Evolutionary conservation across 2,329 filamentous ascomycete genomes (phyloP), one percentile per base, ranked within the genome.

Genomic region (Graphilbum sp.): DNA sequence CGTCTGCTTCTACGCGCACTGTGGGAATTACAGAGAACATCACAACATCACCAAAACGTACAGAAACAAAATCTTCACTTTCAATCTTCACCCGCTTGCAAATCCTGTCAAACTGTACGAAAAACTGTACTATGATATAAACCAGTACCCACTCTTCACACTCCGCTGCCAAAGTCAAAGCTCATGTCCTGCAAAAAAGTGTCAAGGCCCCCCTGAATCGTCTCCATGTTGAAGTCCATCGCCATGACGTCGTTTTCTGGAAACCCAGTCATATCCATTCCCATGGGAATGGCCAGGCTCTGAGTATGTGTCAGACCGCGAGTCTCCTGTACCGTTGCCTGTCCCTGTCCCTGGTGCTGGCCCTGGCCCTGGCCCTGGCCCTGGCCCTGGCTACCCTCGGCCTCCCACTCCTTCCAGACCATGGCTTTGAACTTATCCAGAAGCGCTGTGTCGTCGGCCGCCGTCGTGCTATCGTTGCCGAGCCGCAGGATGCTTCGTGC

Each of bases 371-470:
- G 55, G 30, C 50, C 47, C 29, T 47, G 45, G n/a, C n/a, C n/a
- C n/a, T n/a, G n/a, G n/a, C n/a, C n/a, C n/a, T n/a, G n/a, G n/a
- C n/a, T n/a, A n/a, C n/a, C n/a, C n/a, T n/a, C n/a, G n/a, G n/a
- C n/a, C n/a, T n/a, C n/a, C n/a, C n/a, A n/a, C n/a, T n/a, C n/a
- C n/a, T n/a, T n/a, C n/a, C n/a, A n/a, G 45, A 69, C 55, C 47
- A 64, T 57, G 23, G 23, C 7, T 25, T 64, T 69, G 54, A 76
- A 76, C 49, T 67, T 71, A 18, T 52, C 57, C 37, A 76, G 51
- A 16, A 76, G 52, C 3, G 60, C 54, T 0, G 51, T 46, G 46
- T 76, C 69, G 34, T 77, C 72, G 0, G 69, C 71, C 7, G 71
- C 55, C 1, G 72, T 75, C 5, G 47, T 49, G 5, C 57, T 49